Conservation (phyloP, 345 rosid species). For the Kernera saxatilis region DNA sequence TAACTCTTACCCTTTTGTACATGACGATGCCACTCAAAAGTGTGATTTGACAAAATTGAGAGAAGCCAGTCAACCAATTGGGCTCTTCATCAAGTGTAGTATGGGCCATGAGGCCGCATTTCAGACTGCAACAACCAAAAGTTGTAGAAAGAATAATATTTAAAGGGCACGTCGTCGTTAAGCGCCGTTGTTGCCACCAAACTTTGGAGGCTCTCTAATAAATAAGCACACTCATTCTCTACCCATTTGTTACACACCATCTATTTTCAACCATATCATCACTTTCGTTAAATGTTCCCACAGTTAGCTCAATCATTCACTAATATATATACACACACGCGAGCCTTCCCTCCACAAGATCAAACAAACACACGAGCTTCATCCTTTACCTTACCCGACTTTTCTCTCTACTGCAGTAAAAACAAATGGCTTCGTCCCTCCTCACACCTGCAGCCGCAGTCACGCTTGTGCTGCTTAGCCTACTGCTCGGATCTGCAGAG, state of each 20-base stretch:
- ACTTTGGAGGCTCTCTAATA: slow-evolving; percentile 31
- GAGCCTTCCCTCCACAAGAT: slow-evolving; percentile 6
- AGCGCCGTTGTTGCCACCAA: slow-evolving; percentile 25
- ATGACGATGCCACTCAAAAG: background rate
- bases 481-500: slow-evolving; percentile 28
- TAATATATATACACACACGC: too few species aligned
- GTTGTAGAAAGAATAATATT: background rate
- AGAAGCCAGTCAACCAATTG: slow-evolving; percentile 7
- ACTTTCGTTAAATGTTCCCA: slow-evolving; percentile 29
- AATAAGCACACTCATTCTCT: slow-evolving; percentile 2
- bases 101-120: slow-evolving; percentile 19
- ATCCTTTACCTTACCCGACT: background rate
- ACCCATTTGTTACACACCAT: slow-evolving; percentile 9
- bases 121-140: slow-evolving; percentile 13
- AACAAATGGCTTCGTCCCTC: slow-evolving; percentile 24
- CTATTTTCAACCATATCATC: slow-evolving; percentile 22
- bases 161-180: background rate
- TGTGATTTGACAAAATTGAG: background rate
- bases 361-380: slow-evolving; percentile 10
- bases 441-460: slow-evolving; percentile 5
- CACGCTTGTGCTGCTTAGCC: slow-evolving; percentile 14
- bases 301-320: slow-evolving; percentile 23
- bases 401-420: too few species aligned
- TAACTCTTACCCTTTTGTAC: background rate
- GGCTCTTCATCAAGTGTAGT: background rate